A percentile compares a stretch with the other conserved stretches of the same genome.
These are phyloP conservation scores for Pestalotiopsis sp. DNA, from an alignment of 2,329 filamentous ascomycete genomes.

Conservation along the genomic window DNA sequence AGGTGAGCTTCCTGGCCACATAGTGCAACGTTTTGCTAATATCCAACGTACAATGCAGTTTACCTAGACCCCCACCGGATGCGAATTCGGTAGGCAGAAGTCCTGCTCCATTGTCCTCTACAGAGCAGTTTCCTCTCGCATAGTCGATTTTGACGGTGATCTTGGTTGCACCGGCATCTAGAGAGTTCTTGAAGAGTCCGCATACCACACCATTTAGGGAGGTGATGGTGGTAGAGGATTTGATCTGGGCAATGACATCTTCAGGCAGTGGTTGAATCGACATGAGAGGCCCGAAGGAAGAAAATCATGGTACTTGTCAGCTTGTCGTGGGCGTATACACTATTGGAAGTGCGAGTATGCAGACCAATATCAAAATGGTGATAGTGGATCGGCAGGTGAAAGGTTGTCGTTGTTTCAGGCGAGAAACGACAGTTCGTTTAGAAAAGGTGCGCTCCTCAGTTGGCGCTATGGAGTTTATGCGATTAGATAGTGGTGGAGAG, in stretches of 20 bases:
- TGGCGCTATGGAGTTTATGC: not conserved
- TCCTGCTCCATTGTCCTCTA: slow-evolving; percentile 85
- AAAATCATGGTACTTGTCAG: slow-evolving; percentile 19
- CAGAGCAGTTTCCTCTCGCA: slow-evolving; percentile 70
- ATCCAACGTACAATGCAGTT: slow-evolving; percentile 65
- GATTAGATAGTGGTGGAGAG: not conserved
- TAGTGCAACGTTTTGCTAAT: not conserved
- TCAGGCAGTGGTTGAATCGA: slow-evolving; percentile 71
- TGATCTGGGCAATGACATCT: slow-evolving; percentile 76
- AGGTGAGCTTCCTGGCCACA: slow-evolving; percentile 15
- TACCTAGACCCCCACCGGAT: slow-evolving; percentile 71
- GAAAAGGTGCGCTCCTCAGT: not conserved
- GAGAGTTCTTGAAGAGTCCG: slow-evolving; percentile 78
- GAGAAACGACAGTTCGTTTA: not conserved
- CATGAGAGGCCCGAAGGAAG: slow-evolving; percentile 39
- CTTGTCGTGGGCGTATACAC: not conserved
- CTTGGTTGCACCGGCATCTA: slow-evolving; percentile 76
- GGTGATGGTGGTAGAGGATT: slow-evolving; percentile 80
- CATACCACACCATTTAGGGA: slow-evolving; percentile 72
- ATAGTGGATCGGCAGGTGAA: not conserved
- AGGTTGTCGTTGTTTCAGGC: not conserved
- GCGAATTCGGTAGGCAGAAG: slow-evolving; percentile 75
- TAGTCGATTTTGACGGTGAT: slow-evolving; percentile 77
- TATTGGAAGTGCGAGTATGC: not conserved
- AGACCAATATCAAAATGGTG: not conserved